Conservation (phyloP, 1,139 yeast genomes). For the Yamadazyma trypodendri region DNA sequence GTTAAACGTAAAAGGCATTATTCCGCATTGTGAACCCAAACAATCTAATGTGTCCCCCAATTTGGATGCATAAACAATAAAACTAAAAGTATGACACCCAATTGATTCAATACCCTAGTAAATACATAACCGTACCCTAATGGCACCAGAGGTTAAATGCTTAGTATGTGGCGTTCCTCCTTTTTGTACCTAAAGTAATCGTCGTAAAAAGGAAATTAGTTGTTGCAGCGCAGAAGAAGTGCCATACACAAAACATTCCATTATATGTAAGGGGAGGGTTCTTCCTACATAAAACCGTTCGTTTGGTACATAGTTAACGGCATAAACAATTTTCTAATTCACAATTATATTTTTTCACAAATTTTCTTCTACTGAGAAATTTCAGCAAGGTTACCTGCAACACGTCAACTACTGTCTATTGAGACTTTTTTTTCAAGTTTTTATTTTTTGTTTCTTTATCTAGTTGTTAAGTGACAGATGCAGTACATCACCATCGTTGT, state of each 20-base stretch:
- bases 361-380: too few relatives aligned
- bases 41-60: background rate
- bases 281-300: background rate
- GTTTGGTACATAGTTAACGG: background rate
- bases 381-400: background rate
- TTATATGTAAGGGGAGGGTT: background rate
- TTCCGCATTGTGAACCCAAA: constrained; percentile 1
- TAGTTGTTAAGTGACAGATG: background rate
- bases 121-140: background rate
- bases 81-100: background rate
- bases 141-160: too few relatives aligned
- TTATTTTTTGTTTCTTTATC: background rate
- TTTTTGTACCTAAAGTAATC: too few relatives aligned
- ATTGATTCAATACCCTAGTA: background rate
- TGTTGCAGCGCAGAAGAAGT: background rate
- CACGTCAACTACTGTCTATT: too few relatives aligned
- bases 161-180: background rate
- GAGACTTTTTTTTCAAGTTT: background rate
- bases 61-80: background rate
- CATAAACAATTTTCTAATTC: too few relatives aligned
- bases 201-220: background rate
- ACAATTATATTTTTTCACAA: too few relatives aligned
- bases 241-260: background rate
- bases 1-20: background rate
- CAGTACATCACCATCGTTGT: constrained; percentile 2